These are phyloP conservation scores for Scleroderma bovista DNA, from an alignment of 768 basidiomycete genomes.

Conservation along the genomic window DNA sequence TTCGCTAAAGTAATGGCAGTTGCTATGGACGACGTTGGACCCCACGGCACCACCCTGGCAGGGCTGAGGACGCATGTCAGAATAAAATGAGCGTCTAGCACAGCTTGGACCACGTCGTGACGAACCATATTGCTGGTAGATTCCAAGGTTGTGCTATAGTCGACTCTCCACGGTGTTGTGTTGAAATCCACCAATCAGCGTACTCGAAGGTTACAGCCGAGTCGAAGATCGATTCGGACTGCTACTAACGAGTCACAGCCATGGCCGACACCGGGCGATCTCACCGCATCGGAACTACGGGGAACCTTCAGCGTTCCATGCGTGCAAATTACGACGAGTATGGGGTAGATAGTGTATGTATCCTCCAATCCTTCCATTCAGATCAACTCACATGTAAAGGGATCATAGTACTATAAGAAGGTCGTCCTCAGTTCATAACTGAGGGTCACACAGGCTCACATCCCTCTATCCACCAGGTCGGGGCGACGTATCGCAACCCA, in stretches of 20 bases:
- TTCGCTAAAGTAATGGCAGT: too few relatives aligned
- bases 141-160: too few relatives aligned
- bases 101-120: too few relatives aligned
- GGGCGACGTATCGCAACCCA: conserved; percentile 66
- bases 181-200: too few relatives aligned
- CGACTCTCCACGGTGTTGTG: too few relatives aligned
- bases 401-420: conserved; percentile 27
- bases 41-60: too few relatives aligned
- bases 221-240: too few relatives aligned
- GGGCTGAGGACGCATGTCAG: too few relatives aligned
- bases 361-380: neutral
- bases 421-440: conserved; percentile 4
- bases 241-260: neutral
- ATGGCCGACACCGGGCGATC: conserved; percentile 12
- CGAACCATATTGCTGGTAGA: too few relatives aligned
- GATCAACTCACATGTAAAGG: conserved; percentile 1
- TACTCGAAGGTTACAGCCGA: too few relatives aligned
- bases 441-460: neutral
- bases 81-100: too few relatives aligned
- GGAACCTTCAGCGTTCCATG: conserved; percentile 38
- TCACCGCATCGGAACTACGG: conserved; percentile 17
- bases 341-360: conserved; percentile 55
- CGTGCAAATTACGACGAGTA: conserved; percentile 44
- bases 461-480: conserved; percentile 33
- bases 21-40: too few relatives aligned